These are phyloP conservation scores for Penicillium sp. DNA, from an alignment of 2,329 filamentous ascomycete species.

Conservation along the genomic window DNA sequence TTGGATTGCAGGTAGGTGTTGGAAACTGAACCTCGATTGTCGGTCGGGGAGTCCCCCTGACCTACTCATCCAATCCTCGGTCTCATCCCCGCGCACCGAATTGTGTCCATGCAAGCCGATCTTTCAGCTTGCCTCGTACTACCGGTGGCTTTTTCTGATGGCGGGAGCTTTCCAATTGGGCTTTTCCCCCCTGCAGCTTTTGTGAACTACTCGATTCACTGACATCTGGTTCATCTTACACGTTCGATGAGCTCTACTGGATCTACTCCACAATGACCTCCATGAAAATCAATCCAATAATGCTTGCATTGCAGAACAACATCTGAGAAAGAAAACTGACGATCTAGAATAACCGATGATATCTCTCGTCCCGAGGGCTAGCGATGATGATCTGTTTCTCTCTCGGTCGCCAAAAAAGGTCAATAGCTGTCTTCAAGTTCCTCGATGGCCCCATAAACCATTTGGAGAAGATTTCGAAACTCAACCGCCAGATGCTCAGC, in stretches of 20 bases:
- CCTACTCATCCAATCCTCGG: conserved; percentile 23
- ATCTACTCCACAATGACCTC: not conserved
- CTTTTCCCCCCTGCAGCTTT: not conserved
- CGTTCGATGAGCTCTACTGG: not conserved
- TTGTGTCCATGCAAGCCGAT: conserved; percentile 14
- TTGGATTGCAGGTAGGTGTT: not conserved
- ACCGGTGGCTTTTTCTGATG: not conserved
- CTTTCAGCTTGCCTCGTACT: conserved; percentile 1
- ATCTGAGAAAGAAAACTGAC: not conserved
- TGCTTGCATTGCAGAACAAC: not conserved
- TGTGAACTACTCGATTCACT: not conserved
- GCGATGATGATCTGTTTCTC: not conserved
- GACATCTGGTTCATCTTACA: not conserved
- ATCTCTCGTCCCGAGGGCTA: not conserved
- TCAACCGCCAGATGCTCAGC: conserved; percentile 7
- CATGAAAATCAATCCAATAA: not conserved
- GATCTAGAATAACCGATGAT: not conserved
- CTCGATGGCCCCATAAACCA: not conserved
- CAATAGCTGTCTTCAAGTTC: conserved; percentile 5
- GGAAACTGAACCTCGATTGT: conserved; percentile 1
- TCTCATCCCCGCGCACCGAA: conserved; percentile 12
- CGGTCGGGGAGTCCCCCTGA: conserved; percentile 22
- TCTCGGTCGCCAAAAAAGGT: not conserved
- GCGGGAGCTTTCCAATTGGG: not conserved
- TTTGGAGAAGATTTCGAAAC: conserved; percentile 4